Evolutionary conservation across 2,329 filamentous ascomycete genomes (phyloP).

Genomic region (Xylariaceae sp.): DNA sequence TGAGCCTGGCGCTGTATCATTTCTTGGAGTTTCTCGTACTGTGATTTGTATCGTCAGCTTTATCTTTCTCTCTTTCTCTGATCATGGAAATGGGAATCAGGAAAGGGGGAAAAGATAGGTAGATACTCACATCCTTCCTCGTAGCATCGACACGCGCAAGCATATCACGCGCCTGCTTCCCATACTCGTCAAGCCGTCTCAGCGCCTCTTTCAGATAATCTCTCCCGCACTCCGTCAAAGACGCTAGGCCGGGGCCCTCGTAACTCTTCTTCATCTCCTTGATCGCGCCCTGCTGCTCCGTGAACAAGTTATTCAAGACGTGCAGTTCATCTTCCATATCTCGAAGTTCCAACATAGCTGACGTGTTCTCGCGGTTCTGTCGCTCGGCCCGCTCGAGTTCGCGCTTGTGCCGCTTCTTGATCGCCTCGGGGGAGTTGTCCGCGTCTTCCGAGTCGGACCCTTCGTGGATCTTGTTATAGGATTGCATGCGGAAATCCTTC

Average conservation of each 20-base stretch:
- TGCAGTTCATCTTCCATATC: slow-evolving; percentile 60
- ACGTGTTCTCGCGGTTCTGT: slow-evolving; percentile 58
- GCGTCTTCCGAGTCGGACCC: slow-evolving; percentile 38
- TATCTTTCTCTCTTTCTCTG: no score
- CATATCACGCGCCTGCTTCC: slow-evolving; percentile 51
- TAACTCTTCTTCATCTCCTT: slow-evolving; percentile 43
- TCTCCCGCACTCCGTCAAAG: slow-evolving; percentile 41
- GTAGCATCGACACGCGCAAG: slow-evolving; percentile 50
- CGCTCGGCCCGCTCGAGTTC: slow-evolving; percentile 42
- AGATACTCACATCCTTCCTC: slow-evolving; percentile 45
- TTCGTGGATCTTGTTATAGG: slow-evolving; percentile 42
- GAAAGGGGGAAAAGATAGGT: neutral
- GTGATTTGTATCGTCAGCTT: neutral
- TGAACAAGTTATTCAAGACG: slow-evolving; percentile 51
- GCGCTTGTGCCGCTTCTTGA: slow-evolving; percentile 38
- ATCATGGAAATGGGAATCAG: no score
- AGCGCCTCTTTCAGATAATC: slow-evolving; percentile 49
- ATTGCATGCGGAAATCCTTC: slow-evolving; percentile 55
- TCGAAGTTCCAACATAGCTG: slow-evolving; percentile 55
- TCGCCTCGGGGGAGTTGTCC: slow-evolving; percentile 35
- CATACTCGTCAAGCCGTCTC: slow-evolving; percentile 49
- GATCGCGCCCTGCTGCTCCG: slow-evolving; percentile 49
- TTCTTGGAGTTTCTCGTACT: slow-evolving; percentile 60
- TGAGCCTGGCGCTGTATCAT: slow-evolving; percentile 63
- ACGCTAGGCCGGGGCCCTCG: slow-evolving; percentile 35